Evolutionary conservation across 352 stramenopile genomes (phyloP).

Genomic region (Peronosclerospora sorghi): DNA sequence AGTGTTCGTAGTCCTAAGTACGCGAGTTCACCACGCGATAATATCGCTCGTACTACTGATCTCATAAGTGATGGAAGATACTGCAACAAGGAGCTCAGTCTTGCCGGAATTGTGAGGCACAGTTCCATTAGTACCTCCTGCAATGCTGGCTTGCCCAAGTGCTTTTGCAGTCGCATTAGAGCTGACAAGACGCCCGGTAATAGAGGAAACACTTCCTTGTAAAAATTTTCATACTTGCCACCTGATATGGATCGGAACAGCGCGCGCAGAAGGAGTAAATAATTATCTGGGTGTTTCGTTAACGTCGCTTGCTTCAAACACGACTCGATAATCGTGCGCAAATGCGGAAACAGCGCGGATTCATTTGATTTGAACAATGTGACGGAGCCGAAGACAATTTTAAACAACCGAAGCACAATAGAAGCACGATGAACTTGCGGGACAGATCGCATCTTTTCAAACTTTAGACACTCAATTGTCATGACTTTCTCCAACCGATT

Average conservation of each 20-base stretch:
- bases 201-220: constrained; percentile 93
- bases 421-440: constrained; percentile 63
- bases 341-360: constrained; percentile 85
- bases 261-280: constrained; percentile 88
- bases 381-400: constrained; percentile 94
- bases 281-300: constrained; percentile 88
- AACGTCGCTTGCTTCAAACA: constrained; percentile 88
- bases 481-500: constrained; percentile 68
- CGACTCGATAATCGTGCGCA: constrained; percentile 89
- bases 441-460: constrained; percentile 73
- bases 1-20: constrained; percentile 93
- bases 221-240: constrained; percentile 97
- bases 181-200: constrained; percentile 89
- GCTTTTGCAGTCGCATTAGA: constrained; percentile 88
- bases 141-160: constrained; percentile 78
- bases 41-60: constrained; percentile 90
- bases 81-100: constrained; percentile 92
- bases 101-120: constrained; percentile 92
- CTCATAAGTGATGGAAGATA: constrained; percentile 94
- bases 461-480: constrained; percentile 52
- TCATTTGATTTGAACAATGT: constrained; percentile 95
- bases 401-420: constrained; percentile 89
- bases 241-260: constrained; percentile 95
- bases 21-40: constrained; percentile 90
- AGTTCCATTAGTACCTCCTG: constrained; percentile 92